Evolutionary conservation across 495 filamentous ascomycete species (phyloP), one percentile per base, ranked within the genome.

Genomic region (Haplographium delicatum): DNA sequence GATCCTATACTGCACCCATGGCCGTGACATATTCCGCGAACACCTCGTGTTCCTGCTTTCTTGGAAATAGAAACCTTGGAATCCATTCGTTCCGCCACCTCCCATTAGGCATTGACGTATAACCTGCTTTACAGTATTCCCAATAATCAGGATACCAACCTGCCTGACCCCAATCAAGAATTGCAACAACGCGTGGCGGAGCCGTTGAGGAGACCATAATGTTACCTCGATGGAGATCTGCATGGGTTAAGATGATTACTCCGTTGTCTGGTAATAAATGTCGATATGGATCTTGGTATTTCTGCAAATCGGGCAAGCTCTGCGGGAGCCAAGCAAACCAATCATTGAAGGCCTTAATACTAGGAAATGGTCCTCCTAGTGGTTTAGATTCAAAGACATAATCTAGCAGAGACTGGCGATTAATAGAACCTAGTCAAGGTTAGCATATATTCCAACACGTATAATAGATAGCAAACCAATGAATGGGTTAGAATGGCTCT

Each of bases 61-160:
- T 46, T 39, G 64, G 65, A 5, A 44, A 8, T 19, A 64, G 30
- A 57, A 66, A 64, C 9, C 44, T 58, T 28, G 63, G 60, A 20
- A 70, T 60, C 35, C 44, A 68, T 6, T 63, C 47, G 6, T 37
- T 49, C 18, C 61, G 61, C 66, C 65, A 68, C 38, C 65, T 53
- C 25, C 58, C 58, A 30, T 59, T 57, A 40, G 54, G 61, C 42
- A 22, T 52, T 24, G 38, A 62, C 4, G 66, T 71, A 44, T 62
- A 69, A 8, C 47, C 44, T 39, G 67, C 57, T 40, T 70, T 71
- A 40, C 67, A 72, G 50, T 71, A 69, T 50, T 72, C 71, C 69
- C 68, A 72, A 54, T 72, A 72, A 35, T 66, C 65, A 16, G 66
- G 66, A 53, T 68, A 71, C 67, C 65, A 74, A 1, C 68, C 69